These are phyloP conservation scores for Dactylonectria estremocensis DNA, from an alignment of 2,329 filamentous ascomycete genomes.

Conservation along the genomic window DNA sequence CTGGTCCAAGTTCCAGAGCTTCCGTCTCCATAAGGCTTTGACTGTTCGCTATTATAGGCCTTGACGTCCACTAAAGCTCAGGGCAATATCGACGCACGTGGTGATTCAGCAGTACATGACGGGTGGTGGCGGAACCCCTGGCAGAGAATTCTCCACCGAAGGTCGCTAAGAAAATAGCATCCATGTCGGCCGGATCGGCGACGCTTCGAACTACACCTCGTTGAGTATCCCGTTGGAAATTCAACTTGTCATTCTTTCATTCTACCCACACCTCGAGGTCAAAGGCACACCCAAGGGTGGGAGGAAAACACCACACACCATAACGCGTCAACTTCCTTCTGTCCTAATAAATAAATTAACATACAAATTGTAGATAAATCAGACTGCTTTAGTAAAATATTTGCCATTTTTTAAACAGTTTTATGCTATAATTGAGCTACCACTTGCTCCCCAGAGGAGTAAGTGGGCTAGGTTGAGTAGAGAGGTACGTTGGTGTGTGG, in stretches of 20 bases:
- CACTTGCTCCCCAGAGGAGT: too few species aligned
- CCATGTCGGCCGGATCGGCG: slow-evolving; percentile 27
- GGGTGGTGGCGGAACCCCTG: slow-evolving; percentile 30
- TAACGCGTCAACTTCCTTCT: too few species aligned
- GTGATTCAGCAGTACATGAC: slow-evolving; percentile 25
- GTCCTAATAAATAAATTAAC: too few species aligned
- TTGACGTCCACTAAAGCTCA: slow-evolving; percentile 41
- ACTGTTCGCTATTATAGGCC: slow-evolving; percentile 20
- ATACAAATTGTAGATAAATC: too few species aligned
- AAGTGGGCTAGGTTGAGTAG: too few species aligned
- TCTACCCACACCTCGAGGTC: slow-evolving; percentile 18
- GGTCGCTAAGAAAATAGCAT: slow-evolving; percentile 28
- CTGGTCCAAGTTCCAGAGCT: slow-evolving; percentile 1
- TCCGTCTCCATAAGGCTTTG: slow-evolving; percentile 13
- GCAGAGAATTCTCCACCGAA: slow-evolving; percentile 34
- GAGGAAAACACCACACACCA: too few species aligned
- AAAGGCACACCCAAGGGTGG: slow-evolving; percentile 21
- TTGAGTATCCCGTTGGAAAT: neutral
- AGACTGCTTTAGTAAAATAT: too few species aligned
- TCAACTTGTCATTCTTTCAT: slow-evolving; percentile 9
- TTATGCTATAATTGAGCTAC: too few species aligned
- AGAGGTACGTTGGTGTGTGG: too few species aligned
- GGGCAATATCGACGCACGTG: slow-evolving; percentile 42
- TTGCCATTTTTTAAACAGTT: too few species aligned
- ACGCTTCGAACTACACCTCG: slow-evolving; percentile 1